Evolutionary conservation across 2,329 filamentous ascomycete species (phyloP), one percentile per base, ranked within the genome.

Genomic region (Periconia macrospinosa): DNA sequence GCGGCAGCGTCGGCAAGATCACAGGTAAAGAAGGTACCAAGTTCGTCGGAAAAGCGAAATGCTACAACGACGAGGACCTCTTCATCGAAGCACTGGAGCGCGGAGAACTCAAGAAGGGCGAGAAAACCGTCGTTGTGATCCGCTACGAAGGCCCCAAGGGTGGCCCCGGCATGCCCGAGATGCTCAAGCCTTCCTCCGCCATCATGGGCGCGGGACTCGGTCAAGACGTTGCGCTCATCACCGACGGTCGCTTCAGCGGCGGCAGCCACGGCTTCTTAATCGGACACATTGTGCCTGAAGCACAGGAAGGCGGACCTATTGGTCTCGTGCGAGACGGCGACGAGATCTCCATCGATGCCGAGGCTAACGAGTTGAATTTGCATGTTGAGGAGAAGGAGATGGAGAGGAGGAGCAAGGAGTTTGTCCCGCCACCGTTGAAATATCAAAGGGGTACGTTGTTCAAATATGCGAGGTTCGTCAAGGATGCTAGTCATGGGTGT

Each of bases 191-290:
- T 46, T 85, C 81, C 46, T 86, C 86, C 13, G 86, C 86, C 30
- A 87, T 90, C 69, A 90, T 90, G 87, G 87, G 87, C 17, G 86
- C 86, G 18, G 87, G 87, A 15, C 81, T 90, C 11, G 87, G 87
- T 62, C 82, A 89, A 65, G 87, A 91, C 62, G 86, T 90, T 14
- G 88, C 88, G 1, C 83, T 91, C 45, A 81, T 91, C 56, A 90
- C 88, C 1, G 88, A 92, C 65, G 86, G 86, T 0, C 85, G 89
- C 40, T 92, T 91, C 80, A 89, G 85, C 9, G 91, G 91, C 53
- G 91, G 90, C 49, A 89, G 85, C 57, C 90, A 94, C 81, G 90
- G 90, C 40, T 94, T 94, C 82, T 79, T 94, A 62, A 93, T 94
- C 66, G 90, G 90, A 1, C 90, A 94, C 75, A 89, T 96, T 57